Conservation (phyloP, 257 asterid genomes). For the Ilex asprella region DNA sequence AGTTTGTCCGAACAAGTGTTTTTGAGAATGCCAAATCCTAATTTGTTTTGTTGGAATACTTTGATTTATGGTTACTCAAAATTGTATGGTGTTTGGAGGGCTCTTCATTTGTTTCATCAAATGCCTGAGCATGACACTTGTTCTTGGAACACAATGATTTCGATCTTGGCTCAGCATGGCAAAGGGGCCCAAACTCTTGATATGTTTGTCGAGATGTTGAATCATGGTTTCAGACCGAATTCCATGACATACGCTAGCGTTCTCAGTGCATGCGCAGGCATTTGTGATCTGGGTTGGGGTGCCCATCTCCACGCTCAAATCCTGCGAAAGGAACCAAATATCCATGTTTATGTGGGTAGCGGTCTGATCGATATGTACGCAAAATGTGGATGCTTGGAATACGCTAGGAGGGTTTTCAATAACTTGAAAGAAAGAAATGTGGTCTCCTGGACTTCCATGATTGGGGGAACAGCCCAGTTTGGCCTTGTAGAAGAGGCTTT, state of each 20-base stretch:
- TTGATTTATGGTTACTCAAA: conserved; percentile 3
- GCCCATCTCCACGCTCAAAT: conserved; percentile 17
- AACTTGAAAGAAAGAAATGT: conserved; percentile 12
- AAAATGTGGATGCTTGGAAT: conserved; percentile 12
- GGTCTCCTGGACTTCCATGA: conserved; percentile 16
- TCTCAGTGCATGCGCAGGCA: conserved; percentile 6
- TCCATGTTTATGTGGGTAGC: conserved; percentile 11
- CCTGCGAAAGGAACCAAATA: conserved; percentile 2
- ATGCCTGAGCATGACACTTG: conserved; percentile 14
- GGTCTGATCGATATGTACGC: conserved; percentile 14
- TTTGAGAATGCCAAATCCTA: conserved; percentile 1
- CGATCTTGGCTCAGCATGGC: conserved; percentile 8
- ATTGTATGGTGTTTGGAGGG: conserved; percentile 5
- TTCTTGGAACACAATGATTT: conserved; percentile 16
- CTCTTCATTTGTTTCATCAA: conserved; percentile 10
- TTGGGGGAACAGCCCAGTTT: conserved; percentile 6
- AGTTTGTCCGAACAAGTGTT: conserved; percentile 7
- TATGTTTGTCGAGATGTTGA: conserved; percentile 12
- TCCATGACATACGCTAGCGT: conserved; percentile 12
- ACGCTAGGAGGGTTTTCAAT: conserved; percentile 7
- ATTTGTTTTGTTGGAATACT: conserved; percentile 11
- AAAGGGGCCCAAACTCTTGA: neutral
- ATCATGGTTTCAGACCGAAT: conserved; percentile 7
- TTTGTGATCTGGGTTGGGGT: conserved; percentile 14
- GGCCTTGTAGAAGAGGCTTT: conserved; percentile 8